Conservation (phyloP, 2,329 filamentous ascomycete genomes). For the Fusarium sp. region DNA sequence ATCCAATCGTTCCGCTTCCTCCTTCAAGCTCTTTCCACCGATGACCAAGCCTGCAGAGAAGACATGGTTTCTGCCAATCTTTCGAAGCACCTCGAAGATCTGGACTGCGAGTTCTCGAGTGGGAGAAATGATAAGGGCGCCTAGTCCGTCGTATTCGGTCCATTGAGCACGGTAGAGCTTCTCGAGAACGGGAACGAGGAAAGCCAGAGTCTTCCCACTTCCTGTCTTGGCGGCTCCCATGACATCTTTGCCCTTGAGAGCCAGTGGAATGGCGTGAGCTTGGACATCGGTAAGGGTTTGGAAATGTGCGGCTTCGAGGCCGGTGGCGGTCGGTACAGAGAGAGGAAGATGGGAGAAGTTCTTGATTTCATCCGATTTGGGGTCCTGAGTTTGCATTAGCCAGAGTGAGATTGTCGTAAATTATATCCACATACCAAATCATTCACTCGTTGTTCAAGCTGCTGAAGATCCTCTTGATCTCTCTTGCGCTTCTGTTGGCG, state of each 20-base stretch:
- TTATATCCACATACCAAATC: slow-evolving; percentile 46
- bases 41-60: slow-evolving; percentile 96
- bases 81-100: slow-evolving; percentile 93
- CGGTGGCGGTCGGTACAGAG: slow-evolving; percentile 80
- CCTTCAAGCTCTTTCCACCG: slow-evolving; percentile 88
- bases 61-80: slow-evolving; percentile 86
- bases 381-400: slow-evolving; percentile 59
- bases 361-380: slow-evolving; percentile 67
- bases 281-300: slow-evolving; percentile 93
- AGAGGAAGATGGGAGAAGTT: slow-evolving; percentile 87
- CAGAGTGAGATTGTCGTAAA: background rate
- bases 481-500: slow-evolving; percentile 53
- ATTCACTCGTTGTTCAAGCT: slow-evolving; percentile 48
- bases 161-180: slow-evolving; percentile 90
- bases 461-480: slow-evolving; percentile 50
- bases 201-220: slow-evolving; percentile 94
- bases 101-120: slow-evolving; percentile 96
- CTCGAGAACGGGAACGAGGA: slow-evolving; percentile 90
- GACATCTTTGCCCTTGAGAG: slow-evolving; percentile 86
- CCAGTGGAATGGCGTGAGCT: slow-evolving; percentile 85
- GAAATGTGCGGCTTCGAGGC: slow-evolving; percentile 88
- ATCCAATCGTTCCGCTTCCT: slow-evolving; percentile 83
- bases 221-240: slow-evolving; percentile 96
- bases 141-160: slow-evolving; percentile 90
- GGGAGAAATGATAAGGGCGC: slow-evolving; percentile 91